phyloP scores from a whole-genome alignment of 1,284 basidiomycete genomes.

The Peniophora sp. region DNA sequence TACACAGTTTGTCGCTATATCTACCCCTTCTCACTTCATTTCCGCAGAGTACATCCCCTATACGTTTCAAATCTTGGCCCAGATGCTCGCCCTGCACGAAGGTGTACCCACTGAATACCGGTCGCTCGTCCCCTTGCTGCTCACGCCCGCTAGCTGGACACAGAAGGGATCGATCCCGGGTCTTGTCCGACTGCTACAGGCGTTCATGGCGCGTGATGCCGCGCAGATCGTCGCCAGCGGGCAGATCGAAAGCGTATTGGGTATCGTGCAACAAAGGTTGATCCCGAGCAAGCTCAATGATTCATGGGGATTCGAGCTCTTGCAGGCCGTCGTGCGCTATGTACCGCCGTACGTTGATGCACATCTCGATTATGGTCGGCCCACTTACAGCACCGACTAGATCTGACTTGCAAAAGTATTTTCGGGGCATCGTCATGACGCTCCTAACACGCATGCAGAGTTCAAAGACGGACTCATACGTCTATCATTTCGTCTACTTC shows the following conservation, averaged over 20 bases:
- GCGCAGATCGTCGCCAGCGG: conserved; percentile 62
- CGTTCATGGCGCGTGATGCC: conserved; percentile 74
- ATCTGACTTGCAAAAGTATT: conserved; percentile 60
- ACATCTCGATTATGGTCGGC: neutral
- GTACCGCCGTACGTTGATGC: conserved; percentile 60
- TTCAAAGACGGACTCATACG: conserved; percentile 86
- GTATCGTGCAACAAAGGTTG: conserved; percentile 86
- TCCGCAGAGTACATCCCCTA: conserved; percentile 90
- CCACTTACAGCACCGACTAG: conserved; percentile 27
- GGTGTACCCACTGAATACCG: conserved; percentile 75
- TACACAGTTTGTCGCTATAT: conserved; percentile 6
- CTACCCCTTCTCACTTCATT: neutral
- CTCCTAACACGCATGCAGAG: conserved; percentile 82
- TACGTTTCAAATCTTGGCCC: conserved; percentile 93
- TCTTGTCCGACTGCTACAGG: conserved; percentile 82
- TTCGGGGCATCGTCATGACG: conserved; percentile 74
- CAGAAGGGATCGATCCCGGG: conserved; percentile 96
- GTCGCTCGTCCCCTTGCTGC: conserved; percentile 73
- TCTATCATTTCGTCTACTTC: conserved; percentile 79
- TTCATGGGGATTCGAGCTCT: conserved; percentile 83
- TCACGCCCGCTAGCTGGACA: conserved; percentile 87
- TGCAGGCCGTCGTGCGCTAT: conserved; percentile 71
- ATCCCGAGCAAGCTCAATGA: conserved; percentile 89
- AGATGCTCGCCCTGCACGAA: conserved; percentile 86
- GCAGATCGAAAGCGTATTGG: conserved; percentile 77